Conservation (phyloP, 1,139 yeast genomes). For the Saccharomyces hybrid region DNA sequence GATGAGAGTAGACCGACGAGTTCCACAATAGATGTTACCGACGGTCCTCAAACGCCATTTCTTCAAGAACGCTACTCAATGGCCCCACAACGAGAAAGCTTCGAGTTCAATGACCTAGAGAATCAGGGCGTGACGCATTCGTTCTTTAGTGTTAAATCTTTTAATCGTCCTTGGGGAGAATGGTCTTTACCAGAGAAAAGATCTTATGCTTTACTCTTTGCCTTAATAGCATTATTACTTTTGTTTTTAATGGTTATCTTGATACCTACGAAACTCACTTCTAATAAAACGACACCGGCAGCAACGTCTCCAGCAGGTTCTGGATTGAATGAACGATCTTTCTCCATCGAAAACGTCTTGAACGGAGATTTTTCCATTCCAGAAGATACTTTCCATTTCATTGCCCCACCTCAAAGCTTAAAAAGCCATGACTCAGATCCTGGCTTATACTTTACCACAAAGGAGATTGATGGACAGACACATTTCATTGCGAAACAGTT, state of each 20-base stretch:
- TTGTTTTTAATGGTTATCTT: not conserved
- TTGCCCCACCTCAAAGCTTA: slow-evolving; percentile 26
- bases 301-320: not conserved
- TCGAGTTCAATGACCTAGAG: not conserved
- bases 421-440: slow-evolving; percentile 29
- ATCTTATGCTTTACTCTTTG: not conserved
- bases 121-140: not conserved
- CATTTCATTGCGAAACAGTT: slow-evolving; percentile 27
- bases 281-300: not conserved
- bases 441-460: slow-evolving; percentile 30
- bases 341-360: slow-evolving; percentile 23
- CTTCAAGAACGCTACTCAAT: not conserved
- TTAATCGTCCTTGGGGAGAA: not conserved
- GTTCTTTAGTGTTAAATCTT: not conserved
- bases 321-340: slow-evolving; percentile 5
- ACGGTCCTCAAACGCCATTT: not conserved
- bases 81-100: not conserved
- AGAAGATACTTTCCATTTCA: slow-evolving; percentile 26
- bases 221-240: not conserved
- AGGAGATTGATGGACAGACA: slow-evolving; percentile 12
- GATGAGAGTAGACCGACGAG: not conserved
- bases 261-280: not conserved
- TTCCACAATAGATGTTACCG: not conserved
- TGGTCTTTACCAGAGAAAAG: not conserved
- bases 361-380: slow-evolving; percentile 23